Evolutionary conservation across 441 rosid genomes (phyloP), one percentile per base, ranked within the genome.

Genomic region (Aleurites moluccanus): DNA sequence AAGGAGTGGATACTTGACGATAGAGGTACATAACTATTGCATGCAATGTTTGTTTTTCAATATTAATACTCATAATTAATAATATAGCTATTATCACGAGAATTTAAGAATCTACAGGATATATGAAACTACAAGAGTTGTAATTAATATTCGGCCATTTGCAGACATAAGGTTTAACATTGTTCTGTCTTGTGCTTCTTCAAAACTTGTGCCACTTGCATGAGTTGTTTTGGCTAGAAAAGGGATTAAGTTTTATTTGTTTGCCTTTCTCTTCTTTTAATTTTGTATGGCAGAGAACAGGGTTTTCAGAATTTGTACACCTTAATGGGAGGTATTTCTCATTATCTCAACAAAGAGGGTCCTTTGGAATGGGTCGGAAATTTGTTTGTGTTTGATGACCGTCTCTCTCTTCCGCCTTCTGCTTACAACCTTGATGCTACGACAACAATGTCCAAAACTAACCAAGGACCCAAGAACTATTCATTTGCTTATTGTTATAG

Each of bases 341-440:
- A 89, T 86, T 94, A 90, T 85, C 97, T 94, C 40, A 83, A 87
- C 67, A 84, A 81, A 44, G 90, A 90, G 83, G 97, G 90, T 77
- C 85, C 96, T 10, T 66, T 76, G 66, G 88, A 83, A 68, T 91
- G 97, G 98, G 82, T 82, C 73, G 99, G 97, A 73, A 94, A 92
- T 88, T 85, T 94, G 75, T 91, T 92, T 81, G 92, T 91, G 55
- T 92, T 92, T 76, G 99, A 94, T 79, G 86, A 96, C 23, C 96
- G 96, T 63, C 97, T 94, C 67, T 89, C 99, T 72, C 90, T 91
- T 65, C 93, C 97, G 15, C 91, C 99, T 44, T 78, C 89, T 74
- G 80, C 89, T 47, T 92, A 81, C 82, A 84, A 77, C 64, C 79
- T 85, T 62, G 82, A 75, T 49, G 56, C 84, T 50, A 4, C 42